phyloP scores from a whole-genome alignment of 163 green algal species.

The Volvox carteri region DNA sequence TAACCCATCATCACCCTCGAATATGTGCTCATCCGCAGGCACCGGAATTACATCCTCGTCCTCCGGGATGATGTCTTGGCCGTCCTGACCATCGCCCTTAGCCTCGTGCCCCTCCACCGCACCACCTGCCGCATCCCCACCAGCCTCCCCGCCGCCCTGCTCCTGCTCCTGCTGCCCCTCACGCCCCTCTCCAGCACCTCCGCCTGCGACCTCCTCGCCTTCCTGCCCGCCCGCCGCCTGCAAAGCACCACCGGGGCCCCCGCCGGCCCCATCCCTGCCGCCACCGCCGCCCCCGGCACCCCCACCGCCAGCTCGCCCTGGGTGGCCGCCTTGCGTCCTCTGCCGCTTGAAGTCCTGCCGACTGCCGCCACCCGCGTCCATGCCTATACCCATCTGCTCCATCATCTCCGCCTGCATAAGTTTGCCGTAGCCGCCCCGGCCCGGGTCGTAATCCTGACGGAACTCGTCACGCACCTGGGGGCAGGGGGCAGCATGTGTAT shows the following conservation, averaged over 20 bases:
- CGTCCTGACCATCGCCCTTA: background rate
- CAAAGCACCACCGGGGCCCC: background rate
- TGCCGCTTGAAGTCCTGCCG: slow-evolving; percentile 47
- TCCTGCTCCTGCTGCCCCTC: slow-evolving; percentile 10
- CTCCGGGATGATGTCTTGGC: background rate
- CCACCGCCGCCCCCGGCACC: background rate
- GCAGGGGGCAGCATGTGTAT: no score
- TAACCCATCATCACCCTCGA: slow-evolving; percentile 9
- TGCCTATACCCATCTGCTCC: slow-evolving; percentile 54
- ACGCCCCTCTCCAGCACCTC: background rate
- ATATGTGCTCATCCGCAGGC: background rate
- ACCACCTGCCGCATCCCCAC: background rate
- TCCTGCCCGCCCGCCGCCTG: no score
- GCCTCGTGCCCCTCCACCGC: background rate
- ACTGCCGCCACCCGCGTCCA: slow-evolving; percentile 17
- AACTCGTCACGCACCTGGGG: slow-evolving; percentile 99
- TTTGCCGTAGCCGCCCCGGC: slow-evolving; percentile 90
- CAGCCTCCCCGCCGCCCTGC: background rate
- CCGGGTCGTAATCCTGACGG: slow-evolving; percentile 93
- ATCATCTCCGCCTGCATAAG: slow-evolving; percentile 63
- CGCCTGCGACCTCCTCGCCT: background rate
- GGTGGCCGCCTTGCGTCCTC: background rate
- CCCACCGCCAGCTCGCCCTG: background rate
- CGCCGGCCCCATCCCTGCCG: background rate
- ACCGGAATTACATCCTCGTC: background rate